phyloP scores from a whole-genome alignment of 306 rosid genomes.

The Vicia villosa region DNA sequence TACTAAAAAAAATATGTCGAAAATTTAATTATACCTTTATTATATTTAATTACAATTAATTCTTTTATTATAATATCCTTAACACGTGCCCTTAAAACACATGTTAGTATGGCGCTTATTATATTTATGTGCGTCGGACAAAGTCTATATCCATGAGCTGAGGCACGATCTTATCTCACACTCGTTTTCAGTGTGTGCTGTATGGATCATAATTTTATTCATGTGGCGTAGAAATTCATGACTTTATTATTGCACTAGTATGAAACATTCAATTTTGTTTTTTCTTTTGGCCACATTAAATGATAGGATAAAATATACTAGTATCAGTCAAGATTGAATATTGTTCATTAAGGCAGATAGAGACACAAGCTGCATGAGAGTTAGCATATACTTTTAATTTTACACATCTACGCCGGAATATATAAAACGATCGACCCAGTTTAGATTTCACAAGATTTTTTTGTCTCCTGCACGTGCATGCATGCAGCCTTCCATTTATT shows the following conservation, averaged over 20 bases:
- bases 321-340: constrained; percentile 18
- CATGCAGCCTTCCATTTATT: constrained; percentile 25
- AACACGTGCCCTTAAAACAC: no score
- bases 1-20: no score
- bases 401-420: constrained; percentile 2
- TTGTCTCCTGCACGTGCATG: constrained; percentile 44
- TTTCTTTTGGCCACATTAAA: constrained; percentile 13
- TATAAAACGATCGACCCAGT: constrained; percentile 3
- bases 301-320: background rate
- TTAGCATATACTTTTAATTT: constrained; percentile 32
- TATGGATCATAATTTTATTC: constrained; percentile 7
- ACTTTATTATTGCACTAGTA: background rate
- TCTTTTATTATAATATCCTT: no score
- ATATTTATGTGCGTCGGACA: no score
- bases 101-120: no score
- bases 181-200: constrained; percentile 37
- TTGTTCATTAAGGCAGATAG: constrained; percentile 23
- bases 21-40: no score
- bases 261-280: constrained; percentile 33
- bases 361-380: constrained; percentile 30
- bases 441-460: constrained; percentile 45
- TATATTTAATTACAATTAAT: no score
- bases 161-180: background rate
- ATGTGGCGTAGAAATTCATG: constrained; percentile 30
- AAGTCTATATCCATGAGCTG: background rate